phyloP scores from a whole-genome alignment of 2,329 filamentous ascomycete species.

The Pseudogymnoascus sp. region DNA sequence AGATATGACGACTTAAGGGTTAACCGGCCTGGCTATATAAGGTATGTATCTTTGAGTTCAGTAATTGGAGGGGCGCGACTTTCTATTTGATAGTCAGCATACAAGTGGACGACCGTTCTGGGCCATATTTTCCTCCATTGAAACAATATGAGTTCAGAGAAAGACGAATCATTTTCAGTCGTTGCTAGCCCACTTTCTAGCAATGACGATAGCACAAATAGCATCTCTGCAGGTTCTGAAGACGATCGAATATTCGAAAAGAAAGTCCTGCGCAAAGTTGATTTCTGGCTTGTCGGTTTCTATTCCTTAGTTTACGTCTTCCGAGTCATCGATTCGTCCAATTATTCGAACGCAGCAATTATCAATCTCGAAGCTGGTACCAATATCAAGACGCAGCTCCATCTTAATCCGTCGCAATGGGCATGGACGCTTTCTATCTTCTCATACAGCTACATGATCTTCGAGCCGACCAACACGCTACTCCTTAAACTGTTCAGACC shows the following conservation, averaged over 20 bases:
- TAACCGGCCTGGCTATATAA: background rate
- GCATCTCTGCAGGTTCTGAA: constrained; percentile 12
- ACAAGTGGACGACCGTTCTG: background rate
- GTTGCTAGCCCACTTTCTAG: background rate
- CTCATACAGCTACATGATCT: constrained; percentile 34
- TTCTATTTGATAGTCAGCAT: background rate
- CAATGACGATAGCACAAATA: constrained; percentile 14
- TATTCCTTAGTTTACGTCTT: constrained; percentile 36
- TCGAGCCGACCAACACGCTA: constrained; percentile 34
- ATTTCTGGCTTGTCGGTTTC: constrained; percentile 29
- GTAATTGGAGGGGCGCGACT: background rate
- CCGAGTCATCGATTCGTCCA: constrained; percentile 33
- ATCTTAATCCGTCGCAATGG: constrained; percentile 30
- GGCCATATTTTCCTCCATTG: background rate
- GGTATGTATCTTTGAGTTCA: background rate
- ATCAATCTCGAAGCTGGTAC: constrained; percentile 35
- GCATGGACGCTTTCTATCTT: constrained; percentile 36
- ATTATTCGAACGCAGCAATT: constrained; percentile 36
- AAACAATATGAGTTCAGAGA: background rate
- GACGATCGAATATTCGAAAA: constrained; percentile 24
- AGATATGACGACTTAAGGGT: background rate
- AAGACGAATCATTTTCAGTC: background rate
- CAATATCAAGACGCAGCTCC: constrained; percentile 34
- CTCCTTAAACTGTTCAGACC: constrained; percentile 30
- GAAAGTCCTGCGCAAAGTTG: constrained; percentile 29